Base-by-base conservation (phyloP, 345 rosid genomes). In the Kandelia obovata region DNA sequence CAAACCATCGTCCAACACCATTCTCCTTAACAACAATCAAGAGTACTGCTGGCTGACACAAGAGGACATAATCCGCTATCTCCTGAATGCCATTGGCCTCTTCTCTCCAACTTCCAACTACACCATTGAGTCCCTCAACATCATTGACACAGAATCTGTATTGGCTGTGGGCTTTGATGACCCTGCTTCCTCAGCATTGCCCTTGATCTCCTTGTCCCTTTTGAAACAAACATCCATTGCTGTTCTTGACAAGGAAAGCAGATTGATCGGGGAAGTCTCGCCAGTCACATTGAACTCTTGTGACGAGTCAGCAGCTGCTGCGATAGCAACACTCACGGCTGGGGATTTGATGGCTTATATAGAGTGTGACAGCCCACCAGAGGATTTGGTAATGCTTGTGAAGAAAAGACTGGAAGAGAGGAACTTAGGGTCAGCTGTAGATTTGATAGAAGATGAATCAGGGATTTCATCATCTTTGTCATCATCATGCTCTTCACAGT, bases 11-110 rank as follows among this genome's bases (percentile, higher is more conserved):
- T 66, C 72, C 3, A 65, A 67, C 17, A 57, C 81, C 30, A 78
- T 79, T 65, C 55, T 81, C 64, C 90, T 83, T 73, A 72, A 81
- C 78, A 58, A 64, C 64, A 25, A 13, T 3, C 79, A 74, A 0
- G 80, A 88, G 21, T 86, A 78, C 71, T 88, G 93, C 76, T 88
- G 93, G 90, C 78, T 86, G 6, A 80, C 90, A 0, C 89, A 78
- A 68, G 93, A 88, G 59, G 93, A 88, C 70, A 69, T 88, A 61
- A 20, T 88, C 55, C 88, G 90, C 23, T 84, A 80, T 73, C 79
- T 86, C 58, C 80, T 86, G 75, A 86, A 81, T 75, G 82, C 78
- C 66, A 86, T 88, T 28, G 80, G 78, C 62, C 60, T 75, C 47
- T 78, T 86, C 71, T 56, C 78, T 60, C 87, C 88, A 25, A 67